Evolutionary conservation across 768 basidiomycete genomes (phyloP), one percentile per base, ranked within the genome.

Genomic region (Xerocomellus dryophilus): DNA sequence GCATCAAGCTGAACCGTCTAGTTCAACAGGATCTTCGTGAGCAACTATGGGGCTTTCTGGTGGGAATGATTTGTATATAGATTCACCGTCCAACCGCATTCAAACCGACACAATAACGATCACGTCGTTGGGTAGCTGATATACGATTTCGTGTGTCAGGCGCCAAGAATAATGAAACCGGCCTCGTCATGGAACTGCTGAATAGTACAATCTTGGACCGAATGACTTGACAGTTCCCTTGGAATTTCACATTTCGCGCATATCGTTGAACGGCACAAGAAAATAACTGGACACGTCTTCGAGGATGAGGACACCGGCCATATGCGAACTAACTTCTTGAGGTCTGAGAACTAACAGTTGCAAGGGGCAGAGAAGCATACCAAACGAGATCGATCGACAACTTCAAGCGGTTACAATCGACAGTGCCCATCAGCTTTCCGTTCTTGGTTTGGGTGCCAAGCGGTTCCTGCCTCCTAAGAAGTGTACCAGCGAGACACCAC

Each of bases 391-490:
- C n/a, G 27, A 31, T 20, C 35, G 11, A 15, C 35, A 34, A 45
- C 10, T n/a, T n/a, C n/a, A 31, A 32, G 23, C 7, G 20, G 46
- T 48, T 14, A 48, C 11, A 32, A 31, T 29, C 15, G 7, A 35
- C 15, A 21, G 17, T 54, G 52, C 66, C 69, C 71, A 69, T 82
- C 80, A 82, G 81, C 76, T 81, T 79, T 81, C 80, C 80, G 80
- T 82, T 82, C 81, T 82, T 76, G 76, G 71, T 76, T 58, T 63
- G 62, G 61, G 55, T 57, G 54, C 52, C 58, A 63, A 60, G 64
- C 74, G 74, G 79, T 78, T 81, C 74, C 77, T 75, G 40, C 70
- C 69, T 45, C 49, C 10, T 46, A 54, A 54, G 64, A 61, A 73
- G 70, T 75, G 59, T 76, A 78, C 79, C 80, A 69, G 76, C 62